These are phyloP conservation scores for Petunia hybrid DNA, from an alignment of 305 asterid species.

Conservation along the genomic window DNA sequence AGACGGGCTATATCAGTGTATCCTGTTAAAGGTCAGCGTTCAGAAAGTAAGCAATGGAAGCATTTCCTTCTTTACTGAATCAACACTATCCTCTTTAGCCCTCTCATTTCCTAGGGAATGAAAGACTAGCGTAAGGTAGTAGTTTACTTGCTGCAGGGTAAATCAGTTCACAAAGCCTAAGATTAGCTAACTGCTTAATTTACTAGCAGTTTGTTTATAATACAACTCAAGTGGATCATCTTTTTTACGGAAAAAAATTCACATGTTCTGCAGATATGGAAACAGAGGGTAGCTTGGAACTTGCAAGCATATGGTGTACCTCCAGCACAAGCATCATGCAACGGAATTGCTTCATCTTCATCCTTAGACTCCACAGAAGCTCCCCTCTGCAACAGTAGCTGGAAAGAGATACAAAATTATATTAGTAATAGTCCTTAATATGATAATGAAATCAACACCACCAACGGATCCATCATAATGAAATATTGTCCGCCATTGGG, in stretches of 20 bases:
- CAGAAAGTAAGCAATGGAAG: neutral
- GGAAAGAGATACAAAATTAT: neutral
- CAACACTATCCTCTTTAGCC: neutral
- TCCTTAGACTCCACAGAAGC: constrained; percentile 35
- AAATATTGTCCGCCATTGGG: neutral
- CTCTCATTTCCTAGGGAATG: neutral
- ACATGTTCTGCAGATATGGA: neutral
- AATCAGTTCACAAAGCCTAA: neutral
- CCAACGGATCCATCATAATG: neutral
- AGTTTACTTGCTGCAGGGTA: constrained; percentile 8
- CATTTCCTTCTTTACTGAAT: constrained; percentile 3
- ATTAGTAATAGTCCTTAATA: neutral
- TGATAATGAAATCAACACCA: neutral
- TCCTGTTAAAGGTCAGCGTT: constrained; percentile 50
- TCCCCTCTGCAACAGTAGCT: constrained; percentile 38
- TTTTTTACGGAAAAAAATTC: neutral
- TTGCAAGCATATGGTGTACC: constrained; percentile 23
- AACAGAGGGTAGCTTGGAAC: neutral
- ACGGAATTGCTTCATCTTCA: constrained; percentile 40
- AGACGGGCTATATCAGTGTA: constrained; percentile 72
- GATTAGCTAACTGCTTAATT: neutral
- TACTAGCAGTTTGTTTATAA: neutral
- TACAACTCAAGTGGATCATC: neutral
- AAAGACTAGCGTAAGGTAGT: neutral
- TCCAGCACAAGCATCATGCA: constrained; percentile 42